Evolutionary conservation across 2,329 filamentous ascomycete genomes (phyloP).

Genomic region (Clonostachys rhizophaga): DNA sequence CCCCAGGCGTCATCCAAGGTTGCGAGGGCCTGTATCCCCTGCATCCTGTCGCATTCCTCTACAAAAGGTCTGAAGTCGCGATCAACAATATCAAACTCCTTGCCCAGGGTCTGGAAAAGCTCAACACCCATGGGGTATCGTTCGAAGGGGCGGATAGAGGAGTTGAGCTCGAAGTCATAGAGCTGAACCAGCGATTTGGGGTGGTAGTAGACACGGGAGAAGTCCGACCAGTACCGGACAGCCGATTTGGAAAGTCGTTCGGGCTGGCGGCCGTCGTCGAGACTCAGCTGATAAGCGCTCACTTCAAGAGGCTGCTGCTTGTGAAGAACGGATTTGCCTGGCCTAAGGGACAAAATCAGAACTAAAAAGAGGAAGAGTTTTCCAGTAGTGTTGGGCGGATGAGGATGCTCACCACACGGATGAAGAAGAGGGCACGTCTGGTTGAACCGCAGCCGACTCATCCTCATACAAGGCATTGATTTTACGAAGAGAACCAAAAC

Average conservation of each 20-base stretch:
- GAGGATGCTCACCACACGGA: too few relatives aligned
- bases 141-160: slow-evolving; percentile 79
- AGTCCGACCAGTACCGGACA: slow-evolving; percentile 97
- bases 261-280: slow-evolving; percentile 68
- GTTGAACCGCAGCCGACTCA: too few relatives aligned
- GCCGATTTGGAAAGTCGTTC: slow-evolving; percentile 61
- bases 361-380: too few relatives aligned
- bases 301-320: slow-evolving; percentile 62
- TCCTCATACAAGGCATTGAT: slow-evolving; percentile 81
- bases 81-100: slow-evolving; percentile 82
- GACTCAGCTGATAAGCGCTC: slow-evolving; percentile 72
- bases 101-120: slow-evolving; percentile 68
- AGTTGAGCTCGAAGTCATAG: slow-evolving; percentile 81
- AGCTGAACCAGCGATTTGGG: slow-evolving; percentile 83
- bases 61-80: slow-evolving; percentile 84
- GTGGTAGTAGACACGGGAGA: slow-evolving; percentile 87
- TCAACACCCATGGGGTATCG: slow-evolving; percentile 81
- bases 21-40: slow-evolving; percentile 76
- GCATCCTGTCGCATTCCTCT: slow-evolving; percentile 90
- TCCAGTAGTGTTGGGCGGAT: too few relatives aligned
- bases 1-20: slow-evolving; percentile 77
- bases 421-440: too few relatives aligned
- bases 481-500: slow-evolving; percentile 83
- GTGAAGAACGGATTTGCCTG: slow-evolving; percentile 63
- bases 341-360: slow-evolving; percentile 36